Base-by-base conservation (phyloP, 768 basidiomycete species). In the Russula vinacea region DNA sequence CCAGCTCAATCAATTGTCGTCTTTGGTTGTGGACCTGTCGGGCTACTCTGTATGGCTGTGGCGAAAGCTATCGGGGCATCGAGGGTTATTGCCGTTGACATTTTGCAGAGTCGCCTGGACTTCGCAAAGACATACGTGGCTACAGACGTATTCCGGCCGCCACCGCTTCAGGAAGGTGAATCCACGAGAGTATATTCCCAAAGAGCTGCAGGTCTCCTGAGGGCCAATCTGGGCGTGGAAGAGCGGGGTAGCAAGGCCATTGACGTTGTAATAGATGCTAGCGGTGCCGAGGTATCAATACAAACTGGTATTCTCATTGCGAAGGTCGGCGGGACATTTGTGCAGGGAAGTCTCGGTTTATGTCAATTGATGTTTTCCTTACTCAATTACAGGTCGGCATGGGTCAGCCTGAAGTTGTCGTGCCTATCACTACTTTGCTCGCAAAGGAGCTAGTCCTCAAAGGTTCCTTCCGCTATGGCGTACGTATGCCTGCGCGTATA, bases 31-130 rank as follows among this genome's bases (percentile, higher is more conserved):
- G 92, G 94, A 2, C 95, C 94, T 2, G 85, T 89, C 60, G 88
- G 89, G n/a, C 76, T 96, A 33, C 83, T 97, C 24, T 91, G 89
- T 72, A 92, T 95, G 90, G 94, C 92, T 8, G 92, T 94, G n/a
- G 95, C 96, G 8, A 94, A 89, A 73, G 94, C 95, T 3, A 79
- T 96, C 53, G 94, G 94, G 40, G 96, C 94, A 2, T 80, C 82
- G 47, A 86, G 89, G 54, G 81, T 96, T 66, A 83, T 98, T 64
- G 94, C 88, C 4, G 83, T 96, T 65, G 94, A 94, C 72, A 88
- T 92, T 66, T 81, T 86, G 58, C 77, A 83, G 37, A 74, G 80
- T 33, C 87, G 95, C 42, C 85, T 98, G 54, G 83, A 90, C 56
- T 97, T 98, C 72, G 94, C 95, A 19, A 89, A 88, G 74, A 70